These are phyloP conservation scores for Danielozyma ontarioensis DNA, from an alignment of 805 yeast species.

Conservation along the genomic window DNA sequence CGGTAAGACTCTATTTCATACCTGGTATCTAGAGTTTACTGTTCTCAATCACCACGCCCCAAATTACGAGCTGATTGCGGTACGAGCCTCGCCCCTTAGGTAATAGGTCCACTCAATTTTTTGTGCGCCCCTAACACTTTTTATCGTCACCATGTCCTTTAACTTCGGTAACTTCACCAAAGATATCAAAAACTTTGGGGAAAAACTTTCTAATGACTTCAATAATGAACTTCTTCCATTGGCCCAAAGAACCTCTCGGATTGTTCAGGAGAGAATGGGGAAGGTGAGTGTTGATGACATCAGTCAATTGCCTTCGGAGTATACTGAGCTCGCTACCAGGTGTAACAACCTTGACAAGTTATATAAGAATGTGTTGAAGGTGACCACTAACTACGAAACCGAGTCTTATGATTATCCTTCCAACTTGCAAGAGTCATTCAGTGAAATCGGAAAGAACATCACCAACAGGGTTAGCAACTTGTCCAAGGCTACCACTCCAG, in stretches of 20 bases:
- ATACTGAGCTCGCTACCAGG: slow-evolving; percentile 42
- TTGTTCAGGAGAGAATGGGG: slow-evolving; percentile 76
- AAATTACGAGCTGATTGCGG: too few relatives aligned
- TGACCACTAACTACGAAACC: slow-evolving; percentile 53
- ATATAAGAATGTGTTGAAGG: slow-evolving; percentile 38
- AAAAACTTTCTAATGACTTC: slow-evolving; percentile 47
- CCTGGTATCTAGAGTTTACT: too few relatives aligned
- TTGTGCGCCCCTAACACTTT: too few relatives aligned
- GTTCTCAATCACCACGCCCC: too few relatives aligned
- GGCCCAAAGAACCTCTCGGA: slow-evolving; percentile 75
- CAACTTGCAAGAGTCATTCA: slow-evolving; percentile 68
- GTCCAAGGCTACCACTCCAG: slow-evolving; percentile 67
- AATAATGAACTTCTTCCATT: slow-evolving; percentile 53
- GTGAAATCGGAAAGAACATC: slow-evolving; percentile 63
- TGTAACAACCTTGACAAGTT: slow-evolving; percentile 38
- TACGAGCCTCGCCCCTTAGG: too few relatives aligned
- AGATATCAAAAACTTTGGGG: slow-evolving; percentile 36
- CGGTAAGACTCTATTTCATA: too few relatives aligned
- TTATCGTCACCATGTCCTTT: slow-evolving; percentile 38
- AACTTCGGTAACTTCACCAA: slow-evolving; percentile 38
- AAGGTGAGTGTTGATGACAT: slow-evolving; percentile 65
- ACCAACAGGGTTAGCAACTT: slow-evolving; percentile 60
- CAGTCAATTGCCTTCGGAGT: slow-evolving; percentile 74
- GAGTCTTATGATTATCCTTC: slow-evolving; percentile 85
- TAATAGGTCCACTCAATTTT: too few relatives aligned